Evolutionary conservation across 352 stramenopile genomes (phyloP).

Genomic region (Globisporangium apiculatum): DNA sequence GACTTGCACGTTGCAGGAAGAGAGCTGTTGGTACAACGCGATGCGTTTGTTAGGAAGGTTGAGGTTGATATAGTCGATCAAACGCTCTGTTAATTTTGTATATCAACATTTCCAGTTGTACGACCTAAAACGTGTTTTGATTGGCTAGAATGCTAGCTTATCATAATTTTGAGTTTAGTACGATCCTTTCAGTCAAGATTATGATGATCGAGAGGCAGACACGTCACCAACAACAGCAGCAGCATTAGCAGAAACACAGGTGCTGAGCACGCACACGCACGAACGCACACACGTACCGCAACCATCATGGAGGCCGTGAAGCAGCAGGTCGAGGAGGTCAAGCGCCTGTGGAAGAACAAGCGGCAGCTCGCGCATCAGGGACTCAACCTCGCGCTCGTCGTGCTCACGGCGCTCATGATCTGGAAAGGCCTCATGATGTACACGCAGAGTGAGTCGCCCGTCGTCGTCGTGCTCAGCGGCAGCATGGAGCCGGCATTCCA

Average conservation of each 20-base stretch:
- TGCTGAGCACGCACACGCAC: background rate
- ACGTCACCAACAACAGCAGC: background rate
- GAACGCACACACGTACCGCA: too few species aligned
- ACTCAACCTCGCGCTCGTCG: conserved; percentile 98
- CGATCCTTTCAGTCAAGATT: too few species aligned
- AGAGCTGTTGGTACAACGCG: too few species aligned
- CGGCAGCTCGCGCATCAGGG: conserved; percentile 94
- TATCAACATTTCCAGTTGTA: too few species aligned
- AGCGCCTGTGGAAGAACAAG: conserved; percentile 98
- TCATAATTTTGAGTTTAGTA: too few species aligned
- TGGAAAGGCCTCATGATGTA: conserved; percentile 98
- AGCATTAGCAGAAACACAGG: too few species aligned
- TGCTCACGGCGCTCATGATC: conserved; percentile 98
- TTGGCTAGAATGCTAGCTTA: too few species aligned
- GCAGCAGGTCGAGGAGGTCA: conserved; percentile 93
- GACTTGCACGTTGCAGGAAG: too few species aligned
- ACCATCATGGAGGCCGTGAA: conserved; percentile 51
- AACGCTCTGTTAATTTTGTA: too few species aligned
- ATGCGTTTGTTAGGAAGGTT: too few species aligned
- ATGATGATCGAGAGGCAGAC: background rate
- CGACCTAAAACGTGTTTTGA: too few species aligned
- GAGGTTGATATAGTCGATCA: too few species aligned
- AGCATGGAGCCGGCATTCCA: conserved; percentile 99
- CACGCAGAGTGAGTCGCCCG: conserved; percentile 95
- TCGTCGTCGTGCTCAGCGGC: conserved; percentile 98